Evolutionary conservation across 805 yeast genomes (phyloP).

Genomic region (Priceomyces haplophilus): DNA sequence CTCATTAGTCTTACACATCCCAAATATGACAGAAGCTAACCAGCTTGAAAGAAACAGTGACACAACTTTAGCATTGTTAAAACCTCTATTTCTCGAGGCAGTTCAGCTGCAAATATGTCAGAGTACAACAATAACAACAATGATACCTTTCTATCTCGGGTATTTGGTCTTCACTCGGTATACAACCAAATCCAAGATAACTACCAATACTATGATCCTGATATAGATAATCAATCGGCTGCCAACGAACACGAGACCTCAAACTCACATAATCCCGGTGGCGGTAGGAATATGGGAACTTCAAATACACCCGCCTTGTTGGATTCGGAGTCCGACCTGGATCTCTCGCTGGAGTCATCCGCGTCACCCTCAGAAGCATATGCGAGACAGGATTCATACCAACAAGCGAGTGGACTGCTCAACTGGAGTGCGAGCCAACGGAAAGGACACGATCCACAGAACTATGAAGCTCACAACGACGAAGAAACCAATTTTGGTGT

Average conservation of each 20-base stretch:
- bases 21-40: constrained; percentile 1
- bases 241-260: constrained; percentile 6
- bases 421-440: constrained; percentile 5
- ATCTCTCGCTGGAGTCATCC: constrained; percentile 23
- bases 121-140: constrained; percentile 18
- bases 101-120: constrained; percentile 7
- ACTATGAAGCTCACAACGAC: background rate
- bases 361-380: constrained; percentile 14
- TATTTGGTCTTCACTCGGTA: constrained; percentile 52
- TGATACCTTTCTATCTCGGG: constrained; percentile 62
- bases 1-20: background rate
- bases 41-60: background rate
- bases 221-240: constrained; percentile 17
- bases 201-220: constrained; percentile 39
- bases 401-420: background rate
- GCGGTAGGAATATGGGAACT: constrained; percentile 3
- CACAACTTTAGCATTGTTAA: background rate
- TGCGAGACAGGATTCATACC: background rate
- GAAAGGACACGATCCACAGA: background rate
- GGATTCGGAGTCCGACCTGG: constrained; percentile 36
- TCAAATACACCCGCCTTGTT: constrained; percentile 17
- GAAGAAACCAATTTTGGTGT: background rate
- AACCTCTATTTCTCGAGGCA: background rate
- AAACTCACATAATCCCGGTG: constrained; percentile 2
- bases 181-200: constrained; percentile 40